Evolutionary conservation across 116 monocot species (phyloP).

Genomic region (Trichopus zeylanicus): DNA sequence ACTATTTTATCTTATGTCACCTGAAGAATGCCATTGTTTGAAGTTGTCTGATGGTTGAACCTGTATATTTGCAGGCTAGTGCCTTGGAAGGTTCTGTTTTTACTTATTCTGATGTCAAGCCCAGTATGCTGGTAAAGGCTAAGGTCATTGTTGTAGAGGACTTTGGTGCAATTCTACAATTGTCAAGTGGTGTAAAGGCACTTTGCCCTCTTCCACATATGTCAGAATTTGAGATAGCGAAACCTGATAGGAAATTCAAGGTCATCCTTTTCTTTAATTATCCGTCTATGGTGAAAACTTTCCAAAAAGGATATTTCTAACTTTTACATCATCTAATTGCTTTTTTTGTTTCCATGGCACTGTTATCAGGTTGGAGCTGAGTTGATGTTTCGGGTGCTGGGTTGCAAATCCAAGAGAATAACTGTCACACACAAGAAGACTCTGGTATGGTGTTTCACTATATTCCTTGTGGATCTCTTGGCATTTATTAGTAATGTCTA

Average conservation of each 20-base stretch:
- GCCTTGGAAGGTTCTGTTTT: conserved; percentile 90
- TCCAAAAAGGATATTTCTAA: neutral
- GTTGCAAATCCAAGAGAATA: conserved; percentile 95
- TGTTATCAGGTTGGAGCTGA: conserved; percentile 76
- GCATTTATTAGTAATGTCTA: neutral
- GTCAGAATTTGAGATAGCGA: conserved; percentile 86
- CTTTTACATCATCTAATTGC: neutral
- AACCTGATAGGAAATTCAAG: conserved; percentile 86
- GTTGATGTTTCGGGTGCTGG: conserved; percentile 80
- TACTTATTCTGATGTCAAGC: conserved; percentile 92
- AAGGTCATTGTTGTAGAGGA: conserved; percentile 67
- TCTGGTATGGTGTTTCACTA: conserved; percentile 38
- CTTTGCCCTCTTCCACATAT: conserved; percentile 91
- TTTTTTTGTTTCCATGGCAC: neutral
- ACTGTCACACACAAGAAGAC: conserved; percentile 91
- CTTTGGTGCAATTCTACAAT: conserved; percentile 80
- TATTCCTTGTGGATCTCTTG: neutral
- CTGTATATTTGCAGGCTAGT: conserved; percentile 43
- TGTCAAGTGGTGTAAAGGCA: conserved; percentile 90
- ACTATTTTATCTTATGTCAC: too few species aligned
- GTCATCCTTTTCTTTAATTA: conserved; percentile 18
- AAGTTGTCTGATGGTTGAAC: too few species aligned
- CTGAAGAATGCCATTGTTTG: too few species aligned
- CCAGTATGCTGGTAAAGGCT: conserved; percentile 84
- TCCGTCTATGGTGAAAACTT: neutral